Evolutionary conservation across 805 yeast genomes (phyloP).

Genomic region (Kuraishia ogatae): DNA sequence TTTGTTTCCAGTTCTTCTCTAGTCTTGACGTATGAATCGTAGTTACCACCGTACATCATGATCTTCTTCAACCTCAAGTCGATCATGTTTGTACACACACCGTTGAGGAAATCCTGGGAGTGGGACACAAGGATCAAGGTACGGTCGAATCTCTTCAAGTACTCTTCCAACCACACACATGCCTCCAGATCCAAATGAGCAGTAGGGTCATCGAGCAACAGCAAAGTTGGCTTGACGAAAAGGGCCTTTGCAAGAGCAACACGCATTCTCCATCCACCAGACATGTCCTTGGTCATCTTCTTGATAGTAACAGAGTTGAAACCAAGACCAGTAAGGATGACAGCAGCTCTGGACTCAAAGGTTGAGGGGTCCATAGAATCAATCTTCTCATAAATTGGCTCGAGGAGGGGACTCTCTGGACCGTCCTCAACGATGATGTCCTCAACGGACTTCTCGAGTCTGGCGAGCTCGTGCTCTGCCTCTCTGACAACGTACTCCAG

Average conservation of each 20-base stretch:
- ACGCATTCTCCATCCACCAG: slow-evolving; percentile 99
- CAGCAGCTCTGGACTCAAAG: slow-evolving; percentile 93
- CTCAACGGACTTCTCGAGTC: slow-evolving; percentile 87
- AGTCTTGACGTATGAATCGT: slow-evolving; percentile 93
- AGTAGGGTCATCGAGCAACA: slow-evolving; percentile 96
- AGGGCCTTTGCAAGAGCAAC: slow-evolving; percentile 97
- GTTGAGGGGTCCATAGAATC: slow-evolving; percentile 95
- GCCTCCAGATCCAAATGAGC: slow-evolving; percentile 99
- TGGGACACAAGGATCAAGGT: slow-evolving; percentile 92
- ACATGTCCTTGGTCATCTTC: slow-evolving; percentile 97
- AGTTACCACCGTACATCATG: slow-evolving; percentile 90
- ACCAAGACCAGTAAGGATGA: slow-evolving; percentile 94
- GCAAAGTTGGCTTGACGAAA: slow-evolving; percentile 93
- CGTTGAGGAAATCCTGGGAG: slow-evolving; percentile 98
- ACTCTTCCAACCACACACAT: slow-evolving; percentile 99
- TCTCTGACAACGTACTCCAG: slow-evolving; percentile 94
- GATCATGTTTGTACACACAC: slow-evolving; percentile 96
- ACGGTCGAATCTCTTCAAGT: slow-evolving; percentile 88
- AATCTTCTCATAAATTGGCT: slow-evolving; percentile 88
- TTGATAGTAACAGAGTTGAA: slow-evolving; percentile 80
- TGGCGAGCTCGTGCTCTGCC: slow-evolving; percentile 87
- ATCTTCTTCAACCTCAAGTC: slow-evolving; percentile 88
- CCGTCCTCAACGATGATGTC: slow-evolving; percentile 84
- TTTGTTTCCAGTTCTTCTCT: slow-evolving; percentile 89
- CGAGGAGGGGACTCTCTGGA: slow-evolving; percentile 83